These are phyloP conservation scores for Cutaneotrichosporon sp. DNA, from an alignment of 1,284 basidiomycete genomes.

Conservation along the genomic window DNA sequence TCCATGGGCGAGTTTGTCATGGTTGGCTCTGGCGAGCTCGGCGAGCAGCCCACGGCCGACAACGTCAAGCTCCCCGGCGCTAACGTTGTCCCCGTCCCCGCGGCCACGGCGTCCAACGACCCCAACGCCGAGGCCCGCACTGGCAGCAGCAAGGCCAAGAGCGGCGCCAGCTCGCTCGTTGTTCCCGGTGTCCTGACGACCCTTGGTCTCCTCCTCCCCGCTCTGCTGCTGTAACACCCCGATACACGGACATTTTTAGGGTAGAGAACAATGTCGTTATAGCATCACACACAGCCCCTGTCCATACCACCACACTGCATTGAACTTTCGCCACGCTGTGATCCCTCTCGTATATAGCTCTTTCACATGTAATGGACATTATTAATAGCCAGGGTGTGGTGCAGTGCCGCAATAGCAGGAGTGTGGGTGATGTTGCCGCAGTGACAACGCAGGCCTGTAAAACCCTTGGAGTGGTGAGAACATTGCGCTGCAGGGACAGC, in stretches of 20 bases:
- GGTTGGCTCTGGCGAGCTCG: constrained; percentile 71
- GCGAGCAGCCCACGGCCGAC: constrained; percentile 57
- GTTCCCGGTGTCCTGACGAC: constrained; percentile 1
- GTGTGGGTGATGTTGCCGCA: too few relatives aligned
- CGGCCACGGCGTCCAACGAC: neutral
- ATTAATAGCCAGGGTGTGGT: too few relatives aligned
- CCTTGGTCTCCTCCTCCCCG: constrained; percentile 2
- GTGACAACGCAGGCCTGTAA: too few relatives aligned
- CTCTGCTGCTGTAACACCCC: constrained; percentile 1
- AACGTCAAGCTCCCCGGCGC: constrained; percentile 56
- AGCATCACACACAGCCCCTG: neutral
- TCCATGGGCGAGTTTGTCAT: constrained; percentile 67
- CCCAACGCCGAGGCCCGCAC: neutral
- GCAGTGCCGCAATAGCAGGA: too few relatives aligned
- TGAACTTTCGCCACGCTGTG: neutral
- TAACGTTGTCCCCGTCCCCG: constrained; percentile 21
- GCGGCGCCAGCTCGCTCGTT: neutral
- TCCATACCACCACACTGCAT: constrained; percentile 3
- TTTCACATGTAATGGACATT: neutral
- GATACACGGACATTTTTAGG: constrained; percentile 2
- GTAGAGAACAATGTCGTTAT: neutral
- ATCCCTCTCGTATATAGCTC: neutral
- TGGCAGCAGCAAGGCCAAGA: constrained; percentile 1
- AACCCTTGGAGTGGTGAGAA: too few relatives aligned
- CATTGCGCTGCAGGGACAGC: too few relatives aligned